Percentiles rank a stretch among this genome's conserved stretches.
Conservation (phyloP, 805 yeast species). For the Pichia scutulata region DNA sequence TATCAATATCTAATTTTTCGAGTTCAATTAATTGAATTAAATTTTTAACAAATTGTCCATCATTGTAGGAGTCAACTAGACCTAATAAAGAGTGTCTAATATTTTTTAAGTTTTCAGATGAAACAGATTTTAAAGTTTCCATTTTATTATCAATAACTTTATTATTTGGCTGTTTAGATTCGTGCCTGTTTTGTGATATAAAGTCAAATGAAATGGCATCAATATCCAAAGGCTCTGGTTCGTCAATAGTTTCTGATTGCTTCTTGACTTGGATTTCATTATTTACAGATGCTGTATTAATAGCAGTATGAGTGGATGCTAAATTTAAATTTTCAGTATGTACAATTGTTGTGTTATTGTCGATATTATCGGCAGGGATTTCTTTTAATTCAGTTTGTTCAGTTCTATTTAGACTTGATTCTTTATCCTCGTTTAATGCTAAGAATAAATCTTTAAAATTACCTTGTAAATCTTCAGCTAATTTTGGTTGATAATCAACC, state of each 20-base stretch:
- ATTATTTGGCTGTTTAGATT: slow-evolving; percentile 10
- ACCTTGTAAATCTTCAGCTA: slow-evolving; percentile 19
- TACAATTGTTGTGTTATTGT: not conserved
- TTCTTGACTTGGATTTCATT: not conserved
- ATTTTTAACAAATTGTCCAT: slow-evolving; percentile 19
- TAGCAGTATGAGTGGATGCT: not conserved
- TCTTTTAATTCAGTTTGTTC: not conserved
- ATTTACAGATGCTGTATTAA: not conserved
- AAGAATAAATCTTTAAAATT: slow-evolving; percentile 21
- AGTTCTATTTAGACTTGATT: not conserved
- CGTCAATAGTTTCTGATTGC: not conserved
- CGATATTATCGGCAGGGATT: not conserved
- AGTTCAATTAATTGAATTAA: slow-evolving; percentile 16
- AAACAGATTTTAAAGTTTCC: slow-evolving; percentile 53
- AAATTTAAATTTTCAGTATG: not conserved
- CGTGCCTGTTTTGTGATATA: not conserved
- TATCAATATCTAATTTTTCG: slow-evolving; percentile 18
- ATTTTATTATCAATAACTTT: slow-evolving; percentile 43
- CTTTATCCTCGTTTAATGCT: slow-evolving; percentile 9
- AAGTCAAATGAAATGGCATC: slow-evolving; percentile 3
- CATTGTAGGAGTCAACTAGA: slow-evolving; percentile 25
- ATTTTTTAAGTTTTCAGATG: slow-evolving; percentile 68
- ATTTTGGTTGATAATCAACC: slow-evolving; percentile 23
- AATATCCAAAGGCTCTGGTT: not conserved
- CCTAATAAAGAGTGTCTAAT: slow-evolving; percentile 69